phyloP scores from a whole-genome alignment of 129 eudicot genomes.

The Flaveria robusta region DNA sequence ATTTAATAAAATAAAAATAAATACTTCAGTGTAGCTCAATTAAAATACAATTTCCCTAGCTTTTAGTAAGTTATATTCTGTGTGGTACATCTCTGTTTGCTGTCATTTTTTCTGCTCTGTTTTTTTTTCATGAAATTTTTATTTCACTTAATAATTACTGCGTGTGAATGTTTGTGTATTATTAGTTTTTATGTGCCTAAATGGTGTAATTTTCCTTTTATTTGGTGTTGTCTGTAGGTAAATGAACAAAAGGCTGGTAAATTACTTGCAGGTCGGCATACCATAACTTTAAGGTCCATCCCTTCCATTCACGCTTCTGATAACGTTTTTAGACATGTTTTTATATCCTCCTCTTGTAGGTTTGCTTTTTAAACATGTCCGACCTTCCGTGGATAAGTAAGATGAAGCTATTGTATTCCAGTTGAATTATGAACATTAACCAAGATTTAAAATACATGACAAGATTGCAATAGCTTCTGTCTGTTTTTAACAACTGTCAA shows the following conservation, averaged over 20 bases:
- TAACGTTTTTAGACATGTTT: neutral
- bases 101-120: neutral
- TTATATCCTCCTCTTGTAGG: neutral
- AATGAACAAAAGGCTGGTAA: conserved; percentile 57
- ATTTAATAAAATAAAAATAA: neutral
- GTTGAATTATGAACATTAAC: too few relatives aligned
- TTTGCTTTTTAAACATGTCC: neutral
- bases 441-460: too few relatives aligned
- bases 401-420: neutral
- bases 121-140: neutral
- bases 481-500: too few relatives aligned
- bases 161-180: neutral
- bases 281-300: conserved; percentile 66
- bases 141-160: neutral
- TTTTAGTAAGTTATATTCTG: conserved; percentile 1
- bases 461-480: too few relatives aligned
- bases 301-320: neutral
- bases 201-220: conserved; percentile 15
- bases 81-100: neutral
- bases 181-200: conserved; percentile 13
- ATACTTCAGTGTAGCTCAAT: neutral
- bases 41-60: neutral
- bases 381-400: conserved; percentile 3
- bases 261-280: conserved; percentile 59
- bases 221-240: conserved; percentile 54